Conservation (phyloP, 176 grass and related monocot species). For the Metroxylon sagu region DNA sequence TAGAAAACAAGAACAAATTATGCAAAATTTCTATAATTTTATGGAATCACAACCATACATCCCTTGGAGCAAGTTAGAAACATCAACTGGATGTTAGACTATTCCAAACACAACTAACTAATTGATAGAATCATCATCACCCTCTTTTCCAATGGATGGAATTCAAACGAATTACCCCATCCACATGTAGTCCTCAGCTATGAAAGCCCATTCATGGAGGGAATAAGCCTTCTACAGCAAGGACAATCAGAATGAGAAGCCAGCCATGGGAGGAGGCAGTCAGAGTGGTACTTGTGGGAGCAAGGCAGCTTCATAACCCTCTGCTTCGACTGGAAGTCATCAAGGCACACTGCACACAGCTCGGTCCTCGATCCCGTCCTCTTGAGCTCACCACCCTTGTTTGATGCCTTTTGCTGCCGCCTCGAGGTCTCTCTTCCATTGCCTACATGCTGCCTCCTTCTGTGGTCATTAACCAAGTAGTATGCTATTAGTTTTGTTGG, state of each 20-base stretch:
- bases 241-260: slow-evolving; percentile 61
- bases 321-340: slow-evolving; percentile 33
- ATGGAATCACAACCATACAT: no score
- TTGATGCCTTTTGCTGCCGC: background rate
- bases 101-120: no score
- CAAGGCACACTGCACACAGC: slow-evolving; percentile 64
- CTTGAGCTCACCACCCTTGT: background rate
- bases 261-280: slow-evolving; percentile 80
- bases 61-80: no score
- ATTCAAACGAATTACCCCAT: no score
- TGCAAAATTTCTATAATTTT: no score
- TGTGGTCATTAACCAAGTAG: background rate
- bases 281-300: slow-evolving; percentile 78
- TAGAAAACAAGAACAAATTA: no score
- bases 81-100: no score
- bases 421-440: slow-evolving; percentile 15
- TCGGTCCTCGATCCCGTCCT: slow-evolving; percentile 27
- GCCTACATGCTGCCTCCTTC: slow-evolving; percentile 31
- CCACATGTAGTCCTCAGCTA: no score
- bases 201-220: background rate
- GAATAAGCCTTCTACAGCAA: slow-evolving; percentile 50
- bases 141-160: no score
- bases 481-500: no score
- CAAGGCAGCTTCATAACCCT: slow-evolving; percentile 50
- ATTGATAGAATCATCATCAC: no score